Percentiles rank a stretch among this genome's conserved stretches.
Conservation (phyloP, 106 monocot species). For the Phalaenopsis aphrodite region DNA sequence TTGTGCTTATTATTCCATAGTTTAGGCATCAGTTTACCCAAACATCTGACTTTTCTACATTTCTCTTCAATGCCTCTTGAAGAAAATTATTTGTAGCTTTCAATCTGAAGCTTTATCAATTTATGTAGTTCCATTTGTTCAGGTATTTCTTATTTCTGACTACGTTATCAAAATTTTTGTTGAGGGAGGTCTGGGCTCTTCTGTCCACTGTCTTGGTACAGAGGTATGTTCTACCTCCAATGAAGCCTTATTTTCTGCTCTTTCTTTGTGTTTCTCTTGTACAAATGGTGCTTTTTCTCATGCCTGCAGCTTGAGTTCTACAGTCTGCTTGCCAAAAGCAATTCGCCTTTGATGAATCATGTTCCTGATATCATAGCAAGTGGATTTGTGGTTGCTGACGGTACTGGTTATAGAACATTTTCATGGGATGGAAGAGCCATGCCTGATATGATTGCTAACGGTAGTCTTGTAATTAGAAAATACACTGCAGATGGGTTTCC, state of each 20-base stretch:
- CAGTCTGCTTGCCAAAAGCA: conserved; percentile 38
- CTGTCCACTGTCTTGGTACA: conserved; percentile 65
- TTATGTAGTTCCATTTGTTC: conserved; percentile 12
- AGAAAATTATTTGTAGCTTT: not conserved
- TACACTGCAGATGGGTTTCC: conserved; percentile 22
- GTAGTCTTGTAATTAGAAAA: conserved; percentile 11
- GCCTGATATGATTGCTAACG: conserved; percentile 40
- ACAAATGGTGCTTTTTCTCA: conserved; percentile 2
- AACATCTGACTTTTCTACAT: not conserved
- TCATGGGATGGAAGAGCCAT: conserved; percentile 72
- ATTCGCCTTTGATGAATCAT: conserved; percentile 57
- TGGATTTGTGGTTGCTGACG: conserved; percentile 56
- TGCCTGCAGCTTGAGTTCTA: conserved; percentile 83
- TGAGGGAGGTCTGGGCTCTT: conserved; percentile 66
- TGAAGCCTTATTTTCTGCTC: conserved; percentile 1
- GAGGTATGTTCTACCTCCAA: conserved; percentile 46
- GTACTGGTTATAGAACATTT: conserved; percentile 34
- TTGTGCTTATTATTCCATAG: not conserved
- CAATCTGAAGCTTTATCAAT: not conserved
- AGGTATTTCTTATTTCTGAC: conserved; percentile 87
- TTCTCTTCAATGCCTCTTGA: not conserved
- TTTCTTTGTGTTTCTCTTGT: conserved; percentile 6
- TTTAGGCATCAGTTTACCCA: not conserved
- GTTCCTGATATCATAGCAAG: conserved; percentile 70
- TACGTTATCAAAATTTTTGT: conserved; percentile 76